Conservation (phyloP, 2,329 filamentous ascomycete species). For the Ilyonectria destructans region DNA sequence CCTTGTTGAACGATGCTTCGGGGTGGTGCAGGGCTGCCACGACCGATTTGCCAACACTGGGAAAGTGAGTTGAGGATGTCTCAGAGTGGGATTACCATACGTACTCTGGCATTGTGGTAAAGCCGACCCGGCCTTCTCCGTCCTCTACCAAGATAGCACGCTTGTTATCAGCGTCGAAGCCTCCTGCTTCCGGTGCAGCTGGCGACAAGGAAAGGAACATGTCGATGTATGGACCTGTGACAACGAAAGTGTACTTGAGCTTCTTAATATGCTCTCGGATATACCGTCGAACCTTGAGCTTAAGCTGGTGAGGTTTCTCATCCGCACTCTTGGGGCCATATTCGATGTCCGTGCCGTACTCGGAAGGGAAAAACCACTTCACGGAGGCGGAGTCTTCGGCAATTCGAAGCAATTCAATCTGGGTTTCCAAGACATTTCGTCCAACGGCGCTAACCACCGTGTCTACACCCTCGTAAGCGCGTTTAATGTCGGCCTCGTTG, state of each 20-base stretch:
- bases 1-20: conserved; percentile 66
- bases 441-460: conserved; percentile 78
- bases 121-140: conserved; percentile 74
- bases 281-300: conserved; percentile 77
- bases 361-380: conserved; percentile 77
- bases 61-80: neutral
- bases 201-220: conserved; percentile 68
- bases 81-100: conserved; percentile 47
- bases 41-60: conserved; percentile 77
- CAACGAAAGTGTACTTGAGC: conserved; percentile 77
- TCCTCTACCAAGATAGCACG: conserved; percentile 75
- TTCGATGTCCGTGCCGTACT: conserved; percentile 78
- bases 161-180: conserved; percentile 71
- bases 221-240: conserved; percentile 80
- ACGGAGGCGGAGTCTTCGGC: conserved; percentile 70
- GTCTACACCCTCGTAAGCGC: conserved; percentile 74
- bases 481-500: conserved; percentile 62
- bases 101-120: conserved; percentile 82
- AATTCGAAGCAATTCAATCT: conserved; percentile 74
- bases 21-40: conserved; percentile 74
- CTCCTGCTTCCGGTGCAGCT: conserved; percentile 58
- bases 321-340: conserved; percentile 70
- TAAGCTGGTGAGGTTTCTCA: conserved; percentile 80
- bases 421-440: conserved; percentile 72
- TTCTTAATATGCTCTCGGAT: conserved; percentile 68